phyloP scores from a whole-genome alignment of 768 basidiomycete species.

The Lactarius pseudohatsudake region DNA sequence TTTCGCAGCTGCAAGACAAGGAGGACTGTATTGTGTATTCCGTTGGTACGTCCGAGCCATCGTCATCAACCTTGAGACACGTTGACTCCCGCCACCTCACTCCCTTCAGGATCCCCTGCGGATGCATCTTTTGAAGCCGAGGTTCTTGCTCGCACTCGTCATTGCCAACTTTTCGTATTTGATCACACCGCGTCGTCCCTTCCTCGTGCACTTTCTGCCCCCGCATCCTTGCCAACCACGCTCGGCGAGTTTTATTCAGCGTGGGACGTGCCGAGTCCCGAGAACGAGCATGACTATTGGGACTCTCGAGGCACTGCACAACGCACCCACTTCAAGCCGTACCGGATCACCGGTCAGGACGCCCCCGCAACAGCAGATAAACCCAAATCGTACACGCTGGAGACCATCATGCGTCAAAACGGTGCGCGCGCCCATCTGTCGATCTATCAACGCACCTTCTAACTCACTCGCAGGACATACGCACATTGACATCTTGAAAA shows the following conservation, averaged over 20 bases:
- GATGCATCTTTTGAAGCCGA: constrained; percentile 67
- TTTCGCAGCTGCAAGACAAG: constrained; percentile 54
- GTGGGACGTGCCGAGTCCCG: constrained; percentile 6
- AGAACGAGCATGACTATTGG: constrained; percentile 39
- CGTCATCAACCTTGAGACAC: constrained; percentile 8
- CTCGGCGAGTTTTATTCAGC: constrained; percentile 24
- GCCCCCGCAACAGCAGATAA: constrained; percentile 35
- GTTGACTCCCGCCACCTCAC: constrained; percentile 2
- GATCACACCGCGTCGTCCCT: constrained; percentile 40
- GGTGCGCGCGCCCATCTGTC: constrained; percentile 32
- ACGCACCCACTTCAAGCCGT: constrained; percentile 46
- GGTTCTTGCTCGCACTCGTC: constrained; percentile 46
- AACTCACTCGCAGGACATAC: constrained; percentile 35
- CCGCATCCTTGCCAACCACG: constrained; percentile 26
- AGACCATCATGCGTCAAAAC: constrained; percentile 45
- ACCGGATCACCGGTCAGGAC: constrained; percentile 42
- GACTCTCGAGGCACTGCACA: constrained; percentile 31
- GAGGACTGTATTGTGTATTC: constrained; percentile 60
- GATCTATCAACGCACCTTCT: too few species aligned
- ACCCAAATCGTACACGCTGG: constrained; percentile 47
- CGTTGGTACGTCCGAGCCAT: constrained; percentile 43
- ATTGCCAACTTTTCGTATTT: constrained; percentile 62
- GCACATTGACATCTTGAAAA: constrained; percentile 44
- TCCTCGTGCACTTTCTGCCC: constrained; percentile 30
- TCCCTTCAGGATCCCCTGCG: constrained; percentile 46